Conservation (phyloP, 1,284 basidiomycete genomes). For the Trichosporon sp. region DNA sequence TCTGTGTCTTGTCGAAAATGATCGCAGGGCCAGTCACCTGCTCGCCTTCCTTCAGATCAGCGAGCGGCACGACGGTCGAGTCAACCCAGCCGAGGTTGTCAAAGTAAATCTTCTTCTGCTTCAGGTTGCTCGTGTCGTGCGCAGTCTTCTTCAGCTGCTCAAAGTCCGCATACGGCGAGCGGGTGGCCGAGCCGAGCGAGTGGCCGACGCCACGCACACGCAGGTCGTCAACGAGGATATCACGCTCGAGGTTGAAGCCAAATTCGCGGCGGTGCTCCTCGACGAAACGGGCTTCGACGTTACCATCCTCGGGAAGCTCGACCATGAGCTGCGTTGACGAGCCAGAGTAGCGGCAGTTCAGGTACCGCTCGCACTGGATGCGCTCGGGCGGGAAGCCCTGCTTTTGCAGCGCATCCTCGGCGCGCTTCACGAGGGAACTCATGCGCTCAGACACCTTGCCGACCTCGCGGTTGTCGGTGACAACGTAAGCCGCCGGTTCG, state of each 20-base stretch:
- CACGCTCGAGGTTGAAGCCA: slow-evolving; percentile 36
- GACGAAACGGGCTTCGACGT: slow-evolving; percentile 29
- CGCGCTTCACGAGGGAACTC: slow-evolving; percentile 45
- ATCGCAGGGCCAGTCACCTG: slow-evolving; percentile 37
- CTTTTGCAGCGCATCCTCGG: slow-evolving; percentile 59
- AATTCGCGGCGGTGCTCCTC: slow-evolving; percentile 41
- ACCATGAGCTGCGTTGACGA: slow-evolving; percentile 42
- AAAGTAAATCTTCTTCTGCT: slow-evolving; percentile 32
- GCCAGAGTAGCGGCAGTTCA: slow-evolving; percentile 39
- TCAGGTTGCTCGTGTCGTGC: background rate
- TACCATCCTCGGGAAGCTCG: slow-evolving; percentile 25
- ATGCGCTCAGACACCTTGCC: slow-evolving; percentile 24
- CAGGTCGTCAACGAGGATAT: slow-evolving; percentile 37
- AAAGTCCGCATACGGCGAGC: slow-evolving; percentile 29
- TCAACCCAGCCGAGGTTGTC: slow-evolving; percentile 31
- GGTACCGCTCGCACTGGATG: slow-evolving; percentile 60
- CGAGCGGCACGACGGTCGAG: slow-evolving; percentile 27
- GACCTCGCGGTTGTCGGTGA: slow-evolving; percentile 21
- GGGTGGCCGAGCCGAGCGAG: slow-evolving; percentile 23
- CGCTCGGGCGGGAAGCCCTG: slow-evolving; percentile 76
- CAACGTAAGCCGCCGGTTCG: slow-evolving; percentile 31
- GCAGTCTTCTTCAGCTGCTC: slow-evolving; percentile 13
- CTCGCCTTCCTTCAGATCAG: slow-evolving; percentile 28
- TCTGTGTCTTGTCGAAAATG: slow-evolving; percentile 41
- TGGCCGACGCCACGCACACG: slow-evolving; percentile 37